A percentile compares a stretch with the other conserved stretches of the same genome.
Evolutionary conservation across 768 basidiomycete genomes (phyloP).

Genomic region (Cantharellus anzutake): DNA sequence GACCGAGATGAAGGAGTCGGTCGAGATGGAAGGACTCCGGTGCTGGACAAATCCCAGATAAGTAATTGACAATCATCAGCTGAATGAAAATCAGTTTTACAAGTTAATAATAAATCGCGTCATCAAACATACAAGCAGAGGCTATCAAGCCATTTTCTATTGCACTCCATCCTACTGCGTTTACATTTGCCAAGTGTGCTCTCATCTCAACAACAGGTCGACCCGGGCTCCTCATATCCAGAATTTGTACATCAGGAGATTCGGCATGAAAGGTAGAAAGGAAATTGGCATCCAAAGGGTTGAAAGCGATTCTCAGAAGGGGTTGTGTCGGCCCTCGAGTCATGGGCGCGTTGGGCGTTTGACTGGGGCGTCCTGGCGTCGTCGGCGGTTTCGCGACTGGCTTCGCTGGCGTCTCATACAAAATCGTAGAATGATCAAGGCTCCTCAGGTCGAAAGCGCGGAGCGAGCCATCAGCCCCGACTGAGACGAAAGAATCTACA

Average conservation of each 20-base stretch:
- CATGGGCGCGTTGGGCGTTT: constrained; percentile 16
- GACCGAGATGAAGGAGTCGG: constrained; percentile 24
- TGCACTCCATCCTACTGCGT: constrained; percentile 81
- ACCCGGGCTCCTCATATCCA: constrained; percentile 95
- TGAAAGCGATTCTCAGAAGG: constrained; percentile 74
- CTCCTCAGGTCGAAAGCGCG: constrained; percentile 93
- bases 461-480: constrained; percentile 90
- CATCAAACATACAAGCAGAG: constrained; percentile 47
- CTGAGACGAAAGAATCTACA: constrained; percentile 93
- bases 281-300: constrained; percentile 81
- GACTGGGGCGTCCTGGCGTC: constrained; percentile 13
- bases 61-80: constrained; percentile 91
- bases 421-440: constrained; percentile 93
- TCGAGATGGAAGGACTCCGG: constrained; percentile 49
- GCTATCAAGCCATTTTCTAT: constrained; percentile 69
- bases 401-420: constrained; percentile 48
- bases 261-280: constrained; percentile 97
- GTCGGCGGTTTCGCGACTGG: constrained; percentile 8
- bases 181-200: constrained; percentile 65
- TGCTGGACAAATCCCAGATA: constrained; percentile 62
- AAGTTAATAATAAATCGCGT: neutral
- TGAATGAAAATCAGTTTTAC: constrained; percentile 16
- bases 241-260: constrained; percentile 69
- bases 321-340: constrained; percentile 63
- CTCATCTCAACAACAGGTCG: constrained; percentile 83